Evolutionary conservation across 176 grass and related monocot species (phyloP).

Genomic region (Chrysopogon serrulatus): DNA sequence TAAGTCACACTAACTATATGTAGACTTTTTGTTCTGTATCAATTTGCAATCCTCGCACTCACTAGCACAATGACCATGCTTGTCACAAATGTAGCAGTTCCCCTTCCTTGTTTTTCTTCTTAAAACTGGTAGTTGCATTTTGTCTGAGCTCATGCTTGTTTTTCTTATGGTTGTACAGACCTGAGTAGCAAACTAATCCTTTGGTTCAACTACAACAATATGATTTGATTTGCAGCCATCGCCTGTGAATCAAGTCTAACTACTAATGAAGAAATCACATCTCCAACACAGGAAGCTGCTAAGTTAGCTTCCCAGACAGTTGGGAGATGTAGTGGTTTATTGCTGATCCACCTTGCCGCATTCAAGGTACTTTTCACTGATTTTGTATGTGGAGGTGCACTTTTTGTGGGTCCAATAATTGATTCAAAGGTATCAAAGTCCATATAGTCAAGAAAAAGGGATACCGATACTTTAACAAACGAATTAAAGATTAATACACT

Average conservation of each 20-base stretch:
- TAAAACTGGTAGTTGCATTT: too few relatives aligned
- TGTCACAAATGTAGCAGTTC: too few relatives aligned
- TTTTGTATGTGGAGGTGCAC: constrained; percentile 50
- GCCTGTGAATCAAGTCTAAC: constrained; percentile 41
- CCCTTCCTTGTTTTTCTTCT: too few relatives aligned
- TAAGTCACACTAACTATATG: too few relatives aligned
- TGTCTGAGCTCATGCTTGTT: too few relatives aligned
- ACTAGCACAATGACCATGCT: too few relatives aligned
- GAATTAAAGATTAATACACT: constrained; percentile 63
- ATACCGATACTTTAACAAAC: constrained; percentile 62
- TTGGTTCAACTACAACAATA: too few relatives aligned
- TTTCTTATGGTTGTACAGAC: too few relatives aligned
- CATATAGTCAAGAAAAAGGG: constrained; percentile 70
- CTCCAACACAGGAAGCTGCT: constrained; percentile 41
- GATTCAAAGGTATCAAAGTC: constrained; percentile 74
- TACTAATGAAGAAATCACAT: constrained; percentile 46
- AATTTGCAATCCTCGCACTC: too few relatives aligned
- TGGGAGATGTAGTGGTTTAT: constrained; percentile 67
- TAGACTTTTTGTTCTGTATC: too few relatives aligned
- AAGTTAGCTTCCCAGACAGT: constrained; percentile 53
- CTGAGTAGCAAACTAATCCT: too few relatives aligned
- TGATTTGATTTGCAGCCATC: too few relatives aligned
- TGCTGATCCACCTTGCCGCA: constrained; percentile 62
- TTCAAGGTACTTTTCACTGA: constrained; percentile 73
- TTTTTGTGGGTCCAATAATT: constrained; percentile 72